phyloP scores from a whole-genome alignment of 768 basidiomycete species.

The Jaapia argillacea region DNA sequence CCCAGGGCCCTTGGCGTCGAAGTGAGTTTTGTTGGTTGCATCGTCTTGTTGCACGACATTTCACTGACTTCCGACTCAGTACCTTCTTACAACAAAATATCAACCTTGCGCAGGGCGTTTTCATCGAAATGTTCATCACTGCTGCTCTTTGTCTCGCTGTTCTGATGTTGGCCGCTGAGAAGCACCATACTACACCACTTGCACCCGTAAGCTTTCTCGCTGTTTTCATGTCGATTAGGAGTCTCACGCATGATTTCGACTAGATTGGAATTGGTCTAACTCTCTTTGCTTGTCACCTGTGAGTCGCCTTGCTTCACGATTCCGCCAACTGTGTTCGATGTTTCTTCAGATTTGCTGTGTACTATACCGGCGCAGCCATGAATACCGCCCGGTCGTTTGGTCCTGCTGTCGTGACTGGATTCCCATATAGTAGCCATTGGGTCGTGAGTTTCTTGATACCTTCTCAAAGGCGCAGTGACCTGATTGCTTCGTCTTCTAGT shows the following conservation, averaged over 20 bases:
- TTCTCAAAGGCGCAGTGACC: not conserved
- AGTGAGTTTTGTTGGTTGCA: constrained; percentile 25
- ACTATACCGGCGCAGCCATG: constrained; percentile 59
- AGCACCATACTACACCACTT: constrained; percentile 54
- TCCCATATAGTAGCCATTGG: constrained; percentile 45
- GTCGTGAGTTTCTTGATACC: constrained; percentile 32
- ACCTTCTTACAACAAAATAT: constrained; percentile 35
- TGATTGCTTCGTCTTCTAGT: constrained; percentile 24
- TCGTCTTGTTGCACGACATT: constrained; percentile 3
- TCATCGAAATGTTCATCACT: constrained; percentile 68
- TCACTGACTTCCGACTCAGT: constrained; percentile 20
- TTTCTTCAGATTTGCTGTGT: constrained; percentile 41
- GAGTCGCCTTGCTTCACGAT: constrained; percentile 10
- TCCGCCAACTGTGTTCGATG: not conserved
- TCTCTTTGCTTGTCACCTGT: constrained; percentile 54
- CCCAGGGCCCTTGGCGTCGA: constrained; percentile 40
- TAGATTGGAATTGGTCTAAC: constrained; percentile 60
- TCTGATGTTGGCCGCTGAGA: constrained; percentile 71
- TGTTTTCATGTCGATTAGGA: not conserved
- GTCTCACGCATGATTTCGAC: not conserved
- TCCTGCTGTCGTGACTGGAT: constrained; percentile 55
- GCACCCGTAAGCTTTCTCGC: constrained; percentile 39
- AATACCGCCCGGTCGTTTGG: constrained; percentile 66
- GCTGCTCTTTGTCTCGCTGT: constrained; percentile 47
- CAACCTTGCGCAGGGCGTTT: constrained; percentile 48